Percentiles rank a stretch among this genome's conserved stretches.
phyloP scores from a whole-genome alignment of 1,284 basidiomycete species.

The Trichosporon sp. region DNA sequence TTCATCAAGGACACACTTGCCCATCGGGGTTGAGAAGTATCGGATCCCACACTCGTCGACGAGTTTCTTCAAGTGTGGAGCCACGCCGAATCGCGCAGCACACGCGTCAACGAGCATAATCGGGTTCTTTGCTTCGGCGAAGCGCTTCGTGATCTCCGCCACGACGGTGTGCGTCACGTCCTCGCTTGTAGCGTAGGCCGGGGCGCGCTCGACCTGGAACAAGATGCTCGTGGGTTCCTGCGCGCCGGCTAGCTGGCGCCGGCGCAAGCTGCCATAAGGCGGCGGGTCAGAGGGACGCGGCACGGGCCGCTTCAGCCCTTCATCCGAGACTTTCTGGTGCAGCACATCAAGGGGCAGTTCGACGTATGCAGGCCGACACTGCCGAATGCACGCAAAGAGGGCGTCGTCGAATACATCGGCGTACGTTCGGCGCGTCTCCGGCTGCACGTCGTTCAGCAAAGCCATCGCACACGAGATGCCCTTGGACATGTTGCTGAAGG shows the following conservation, averaged over 20 bases:
- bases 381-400: conserved; percentile 62
- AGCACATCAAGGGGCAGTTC: conserved; percentile 82
- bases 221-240: conserved; percentile 8
- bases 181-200: conserved; percentile 52
- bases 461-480: conserved; percentile 71
- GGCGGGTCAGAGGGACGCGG: conserved; percentile 20
- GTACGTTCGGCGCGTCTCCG: conserved; percentile 51
- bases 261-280: conserved; percentile 4
- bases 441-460: conserved; percentile 54
- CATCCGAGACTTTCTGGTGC: conserved; percentile 61
- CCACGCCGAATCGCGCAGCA: conserved; percentile 70
- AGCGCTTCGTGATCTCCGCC: conserved; percentile 61
- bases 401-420: conserved; percentile 70
- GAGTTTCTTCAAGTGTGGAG: conserved; percentile 63
- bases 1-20: conserved; percentile 76
- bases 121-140: conserved; percentile 62
- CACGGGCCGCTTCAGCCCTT: conserved; percentile 54
- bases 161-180: conserved; percentile 65
- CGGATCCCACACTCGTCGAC: conserved; percentile 63
- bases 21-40: conserved; percentile 65
- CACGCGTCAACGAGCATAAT: conserved; percentile 86
- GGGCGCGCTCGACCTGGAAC: neutral
- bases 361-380: conserved; percentile 83
- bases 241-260: neutral
- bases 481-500: conserved; percentile 68